Percentiles rank a stretch among this genome's conserved stretches.
phyloP scores from a whole-genome alignment of 352 stramenopile species.

The Peronosclerospora sorghi region DNA sequence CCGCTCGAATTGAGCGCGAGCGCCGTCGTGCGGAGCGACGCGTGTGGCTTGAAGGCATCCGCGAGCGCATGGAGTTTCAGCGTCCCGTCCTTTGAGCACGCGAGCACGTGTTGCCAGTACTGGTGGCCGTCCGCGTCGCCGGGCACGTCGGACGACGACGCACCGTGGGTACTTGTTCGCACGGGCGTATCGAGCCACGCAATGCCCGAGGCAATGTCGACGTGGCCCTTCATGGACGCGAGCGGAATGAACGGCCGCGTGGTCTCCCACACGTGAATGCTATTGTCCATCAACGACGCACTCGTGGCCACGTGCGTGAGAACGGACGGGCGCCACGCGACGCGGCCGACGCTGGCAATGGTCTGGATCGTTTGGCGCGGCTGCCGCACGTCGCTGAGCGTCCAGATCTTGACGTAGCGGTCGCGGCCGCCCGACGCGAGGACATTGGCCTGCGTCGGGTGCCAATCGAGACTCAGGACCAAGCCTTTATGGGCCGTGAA shows the following conservation, averaged over 20 bases:
- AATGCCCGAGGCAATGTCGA: slow-evolving; percentile 73
- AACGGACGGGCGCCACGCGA: slow-evolving; percentile 70
- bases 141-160: slow-evolving; percentile 22
- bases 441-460: slow-evolving; percentile 50
- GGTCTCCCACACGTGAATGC: slow-evolving; percentile 81
- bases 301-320: slow-evolving; percentile 77
- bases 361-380: slow-evolving; percentile 79
- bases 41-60: slow-evolving; percentile 72
- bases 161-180: slow-evolving; percentile 21
- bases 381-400: slow-evolving; percentile 55
- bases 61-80: slow-evolving; percentile 80
- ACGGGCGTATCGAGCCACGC: slow-evolving; percentile 77
- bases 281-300: slow-evolving; percentile 78
- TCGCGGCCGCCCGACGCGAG: slow-evolving; percentile 74
- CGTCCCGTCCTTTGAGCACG: slow-evolving; percentile 81
- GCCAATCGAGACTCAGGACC: slow-evolving; percentile 77
- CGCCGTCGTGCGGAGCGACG: slow-evolving; percentile 59
- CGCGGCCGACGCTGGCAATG: slow-evolving; percentile 72
- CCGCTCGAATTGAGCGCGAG: slow-evolving; percentile 72
- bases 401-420: slow-evolving; percentile 84
- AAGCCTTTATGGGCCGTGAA: slow-evolving; percentile 82
- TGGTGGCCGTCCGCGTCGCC: slow-evolving; percentile 61
- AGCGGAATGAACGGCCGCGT: slow-evolving; percentile 77
- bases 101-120: slow-evolving; percentile 84
- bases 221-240: slow-evolving; percentile 78